Conservation (phyloP, 208 protist genomes). For the Leishmania martiniquensis region DNA sequence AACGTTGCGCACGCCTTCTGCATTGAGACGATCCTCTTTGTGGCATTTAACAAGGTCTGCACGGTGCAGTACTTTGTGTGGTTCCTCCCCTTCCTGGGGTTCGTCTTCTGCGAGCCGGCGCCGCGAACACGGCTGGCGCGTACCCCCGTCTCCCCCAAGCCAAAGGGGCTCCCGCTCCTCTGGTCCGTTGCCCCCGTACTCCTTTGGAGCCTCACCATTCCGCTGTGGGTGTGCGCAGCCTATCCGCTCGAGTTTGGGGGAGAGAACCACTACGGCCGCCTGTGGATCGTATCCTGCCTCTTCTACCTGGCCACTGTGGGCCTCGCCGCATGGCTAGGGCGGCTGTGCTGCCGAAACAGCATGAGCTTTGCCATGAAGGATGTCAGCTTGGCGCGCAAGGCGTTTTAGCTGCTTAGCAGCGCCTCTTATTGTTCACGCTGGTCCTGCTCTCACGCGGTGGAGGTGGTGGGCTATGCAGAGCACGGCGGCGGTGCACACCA, state of each 20-base stretch:
- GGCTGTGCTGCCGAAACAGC: conserved; percentile 41
- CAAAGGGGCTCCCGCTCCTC: conserved; percentile 20
- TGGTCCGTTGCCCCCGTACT: conserved; percentile 33
- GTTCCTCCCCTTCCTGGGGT: conserved; percentile 87
- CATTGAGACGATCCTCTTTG: conserved; percentile 86
- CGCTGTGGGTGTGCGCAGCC: conserved; percentile 79
- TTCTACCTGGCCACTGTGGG: conserved; percentile 87
- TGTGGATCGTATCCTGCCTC: conserved; percentile 83
- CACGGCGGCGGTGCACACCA: not conserved
- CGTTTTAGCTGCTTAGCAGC: not conserved
- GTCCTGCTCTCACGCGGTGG: not conserved
- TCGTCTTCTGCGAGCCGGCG: conserved; percentile 69
- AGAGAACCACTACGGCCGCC: conserved; percentile 69
- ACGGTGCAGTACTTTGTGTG: conserved; percentile 97
- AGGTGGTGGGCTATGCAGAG: not conserved
- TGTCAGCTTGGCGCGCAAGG: conserved; percentile 15
- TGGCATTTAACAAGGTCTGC: conserved; percentile 96
- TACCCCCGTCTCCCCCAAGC: not conserved
- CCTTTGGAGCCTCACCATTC: conserved; percentile 71
- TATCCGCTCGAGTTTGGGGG: conserved; percentile 89
- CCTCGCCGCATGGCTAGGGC: conserved; percentile 67
- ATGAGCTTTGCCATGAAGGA: conserved; percentile 19
- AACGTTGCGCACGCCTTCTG: conserved; percentile 84
- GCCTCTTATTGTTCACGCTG: not conserved
- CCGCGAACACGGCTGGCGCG: conserved; percentile 9